phyloP scores from a whole-genome alignment of 116 monocot genomes.

The Zostera marina region DNA sequence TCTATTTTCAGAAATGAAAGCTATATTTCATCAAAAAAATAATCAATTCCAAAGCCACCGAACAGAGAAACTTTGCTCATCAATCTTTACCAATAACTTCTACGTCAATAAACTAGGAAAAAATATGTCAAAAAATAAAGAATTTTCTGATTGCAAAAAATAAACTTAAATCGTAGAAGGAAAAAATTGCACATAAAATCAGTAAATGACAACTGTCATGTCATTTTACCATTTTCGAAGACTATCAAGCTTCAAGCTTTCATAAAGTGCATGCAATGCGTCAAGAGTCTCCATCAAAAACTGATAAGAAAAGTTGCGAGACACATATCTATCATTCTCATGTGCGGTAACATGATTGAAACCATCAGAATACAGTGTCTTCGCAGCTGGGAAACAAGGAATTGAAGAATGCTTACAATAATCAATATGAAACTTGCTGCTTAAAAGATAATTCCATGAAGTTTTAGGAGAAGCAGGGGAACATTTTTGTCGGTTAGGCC shows the following conservation, averaged over 20 bases:
- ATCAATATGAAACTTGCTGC: constrained; percentile 49
- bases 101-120: too few species aligned
- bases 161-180: not conserved
- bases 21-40: too few species aligned
- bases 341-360: constrained; percentile 4
- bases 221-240: constrained; percentile 61
- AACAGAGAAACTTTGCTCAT: too few species aligned
- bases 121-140: too few species aligned
- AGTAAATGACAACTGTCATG: not conserved
- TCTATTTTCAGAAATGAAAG: too few species aligned
- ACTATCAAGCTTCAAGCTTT: constrained; percentile 71
- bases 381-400: constrained; percentile 14
- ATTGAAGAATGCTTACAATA: constrained; percentile 28
- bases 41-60: too few species aligned
- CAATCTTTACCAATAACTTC: too few species aligned
- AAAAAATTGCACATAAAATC: not conserved
- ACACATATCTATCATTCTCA: constrained; percentile 11
- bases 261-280: constrained; percentile 82
- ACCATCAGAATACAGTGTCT: constrained; percentile 1
- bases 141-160: too few species aligned
- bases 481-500: constrained; percentile 6
- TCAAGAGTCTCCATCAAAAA: constrained; percentile 54
- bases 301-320: constrained; percentile 28
- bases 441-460: constrained; percentile 60
- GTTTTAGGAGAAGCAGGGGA: constrained; percentile 9